Evolutionary conservation across 2,329 filamentous ascomycete genomes (phyloP).

Genomic region (Aspergillus aculeatus): DNA sequence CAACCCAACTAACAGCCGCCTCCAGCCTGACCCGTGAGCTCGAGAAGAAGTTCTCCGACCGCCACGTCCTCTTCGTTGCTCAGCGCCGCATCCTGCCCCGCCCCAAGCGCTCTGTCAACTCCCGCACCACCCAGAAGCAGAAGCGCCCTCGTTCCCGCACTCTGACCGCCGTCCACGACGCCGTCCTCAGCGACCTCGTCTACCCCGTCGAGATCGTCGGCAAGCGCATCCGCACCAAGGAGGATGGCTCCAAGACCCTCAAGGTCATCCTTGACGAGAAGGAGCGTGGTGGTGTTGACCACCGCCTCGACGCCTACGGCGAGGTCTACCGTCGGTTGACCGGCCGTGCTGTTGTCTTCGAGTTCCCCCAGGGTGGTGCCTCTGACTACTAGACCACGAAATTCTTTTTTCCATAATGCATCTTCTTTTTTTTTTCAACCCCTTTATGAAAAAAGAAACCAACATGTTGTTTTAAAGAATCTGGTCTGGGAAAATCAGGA

Average conservation of each 20-base stretch:
- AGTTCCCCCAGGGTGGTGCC: constrained; percentile 86
- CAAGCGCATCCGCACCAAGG: constrained; percentile 97
- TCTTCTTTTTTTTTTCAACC: neutral
- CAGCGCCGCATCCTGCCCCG: constrained; percentile 98
- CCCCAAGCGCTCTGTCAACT: constrained; percentile 96
- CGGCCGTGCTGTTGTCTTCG: constrained; percentile 93
- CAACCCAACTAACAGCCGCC: neutral
- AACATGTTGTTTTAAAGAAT: neutral
- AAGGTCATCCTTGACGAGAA: constrained; percentile 99
- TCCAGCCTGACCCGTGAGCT: constrained; percentile 95
- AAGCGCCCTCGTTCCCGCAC: constrained; percentile 98
- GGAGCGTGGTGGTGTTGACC: constrained; percentile 98
- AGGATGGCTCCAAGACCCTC: constrained; percentile 96
- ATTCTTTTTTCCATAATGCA: neutral
- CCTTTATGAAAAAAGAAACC: neutral
- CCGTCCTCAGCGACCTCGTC: constrained; percentile 96
- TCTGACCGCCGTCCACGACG: constrained; percentile 97
- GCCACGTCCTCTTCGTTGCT: constrained; percentile 98
- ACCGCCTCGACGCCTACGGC: constrained; percentile 98
- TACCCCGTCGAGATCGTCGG: constrained; percentile 99
- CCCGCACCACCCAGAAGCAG: constrained; percentile 94
- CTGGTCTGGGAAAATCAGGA: neutral
- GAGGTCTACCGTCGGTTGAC: constrained; percentile 99
- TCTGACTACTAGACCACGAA: constrained; percentile 70
- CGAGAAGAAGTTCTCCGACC: constrained; percentile 99